A percentile compares a stretch with the other conserved stretches of the same genome.
Evolutionary conservation across 331 rosid genomes (phyloP).

Genomic region (Erythrophleum ivorense): DNA sequence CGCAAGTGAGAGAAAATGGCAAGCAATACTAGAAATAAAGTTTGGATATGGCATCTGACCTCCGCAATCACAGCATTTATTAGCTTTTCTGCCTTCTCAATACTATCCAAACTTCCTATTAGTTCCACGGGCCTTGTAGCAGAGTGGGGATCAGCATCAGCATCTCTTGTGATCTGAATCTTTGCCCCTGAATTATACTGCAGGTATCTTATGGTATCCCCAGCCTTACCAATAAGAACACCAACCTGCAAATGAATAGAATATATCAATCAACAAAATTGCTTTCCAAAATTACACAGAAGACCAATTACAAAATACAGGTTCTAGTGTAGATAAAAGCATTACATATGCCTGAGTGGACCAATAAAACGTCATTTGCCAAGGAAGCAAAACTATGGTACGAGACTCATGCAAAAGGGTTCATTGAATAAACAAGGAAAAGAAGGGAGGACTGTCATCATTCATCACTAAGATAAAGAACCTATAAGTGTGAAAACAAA

Average conservation of each 20-base stretch:
- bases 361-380: background rate
- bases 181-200: conserved; percentile 96
- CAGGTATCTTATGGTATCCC: conserved; percentile 87
- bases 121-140: conserved; percentile 84
- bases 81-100: conserved; percentile 88
- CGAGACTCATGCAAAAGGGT: background rate
- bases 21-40: background rate
- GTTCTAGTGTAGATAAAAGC: conserved; percentile 7
- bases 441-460: background rate
- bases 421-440: background rate
- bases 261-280: conserved; percentile 24
- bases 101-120: conserved; percentile 77
- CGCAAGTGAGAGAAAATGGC: background rate
- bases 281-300: background rate
- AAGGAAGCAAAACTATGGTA: background rate
- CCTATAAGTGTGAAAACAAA: background rate
- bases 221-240: conserved; percentile 98
- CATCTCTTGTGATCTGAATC: conserved; percentile 95
- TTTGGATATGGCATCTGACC: conserved; percentile 48
- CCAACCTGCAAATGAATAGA: conserved; percentile 73
- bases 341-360: background rate
- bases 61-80: conserved; percentile 92
- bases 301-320: background rate
- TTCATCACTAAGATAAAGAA: background rate
- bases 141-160: conserved; percentile 71